A percentile compares a stretch with the other conserved stretches of the same genome.
phyloP scores from a whole-genome alignment of 106 monocot genomes.

The Platanthera guangdongensis region DNA sequence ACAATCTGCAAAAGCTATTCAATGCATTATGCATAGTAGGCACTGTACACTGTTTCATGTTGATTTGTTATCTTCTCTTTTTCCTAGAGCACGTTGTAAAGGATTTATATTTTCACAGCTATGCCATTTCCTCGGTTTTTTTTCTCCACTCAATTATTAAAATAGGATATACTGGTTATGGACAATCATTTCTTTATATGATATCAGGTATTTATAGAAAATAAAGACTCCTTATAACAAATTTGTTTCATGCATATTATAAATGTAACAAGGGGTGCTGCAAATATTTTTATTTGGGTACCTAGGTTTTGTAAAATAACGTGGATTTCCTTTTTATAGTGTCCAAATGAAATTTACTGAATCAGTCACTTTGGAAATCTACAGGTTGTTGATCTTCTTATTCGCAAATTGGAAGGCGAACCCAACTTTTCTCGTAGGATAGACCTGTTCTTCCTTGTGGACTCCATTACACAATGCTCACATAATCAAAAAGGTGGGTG shows the following conservation, averaged over 20 bases:
- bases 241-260: background rate
- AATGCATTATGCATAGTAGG: background rate
- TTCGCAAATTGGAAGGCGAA: constrained; percentile 71
- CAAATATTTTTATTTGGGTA: background rate
- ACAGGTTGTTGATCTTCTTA: constrained; percentile 84
- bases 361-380: constrained; percentile 1
- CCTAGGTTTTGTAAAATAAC: background rate
- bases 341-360: constrained; percentile 4
- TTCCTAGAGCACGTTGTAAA: background rate
- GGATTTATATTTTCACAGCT: background rate
- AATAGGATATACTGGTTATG: background rate
- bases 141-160: background rate
- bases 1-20: background rate
- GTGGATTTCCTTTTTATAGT: background rate
- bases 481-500: constrained; percentile 76
- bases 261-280: background rate
- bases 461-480: constrained; percentile 90
- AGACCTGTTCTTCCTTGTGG: constrained; percentile 89
- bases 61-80: background rate
- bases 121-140: background rate
- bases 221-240: background rate
- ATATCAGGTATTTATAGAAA: background rate
- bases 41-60: background rate
- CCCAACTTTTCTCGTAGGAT: constrained; percentile 69
- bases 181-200: background rate